Conservation (phyloP, 495 filamentous ascomycete species). For the Hapsidospora chrysogenum region DNA sequence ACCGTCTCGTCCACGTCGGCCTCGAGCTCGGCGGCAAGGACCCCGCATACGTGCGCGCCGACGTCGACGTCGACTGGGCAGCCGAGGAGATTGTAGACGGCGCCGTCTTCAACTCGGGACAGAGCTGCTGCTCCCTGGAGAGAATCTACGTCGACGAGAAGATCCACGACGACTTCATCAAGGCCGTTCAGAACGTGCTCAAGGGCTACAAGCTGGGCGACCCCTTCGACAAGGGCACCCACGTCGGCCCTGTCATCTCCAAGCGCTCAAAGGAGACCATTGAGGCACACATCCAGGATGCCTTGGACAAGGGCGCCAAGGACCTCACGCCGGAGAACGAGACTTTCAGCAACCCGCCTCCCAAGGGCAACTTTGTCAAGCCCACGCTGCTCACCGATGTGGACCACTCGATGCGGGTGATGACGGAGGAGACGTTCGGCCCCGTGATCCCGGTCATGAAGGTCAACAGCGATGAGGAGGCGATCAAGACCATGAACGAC, state of each 20-base stretch:
- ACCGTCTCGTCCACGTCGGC: conserved; percentile 65
- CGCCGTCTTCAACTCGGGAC: conserved; percentile 89
- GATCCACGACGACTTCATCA: conserved; percentile 67
- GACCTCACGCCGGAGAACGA: conserved; percentile 70
- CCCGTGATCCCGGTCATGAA: conserved; percentile 91
- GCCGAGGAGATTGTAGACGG: conserved; percentile 88
- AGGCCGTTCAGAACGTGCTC: conserved; percentile 62
- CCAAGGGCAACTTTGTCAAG: conserved; percentile 68
- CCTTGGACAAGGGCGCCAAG: conserved; percentile 65
- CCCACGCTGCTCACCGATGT: conserved; percentile 73
- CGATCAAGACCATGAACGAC: conserved; percentile 80
- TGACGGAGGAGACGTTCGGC: conserved; percentile 95
- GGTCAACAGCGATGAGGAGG: conserved; percentile 69
- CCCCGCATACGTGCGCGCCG: conserved; percentile 71
- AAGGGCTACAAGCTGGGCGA: conserved; percentile 80
- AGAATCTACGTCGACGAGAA: conserved; percentile 79
- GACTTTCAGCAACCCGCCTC: conserved; percentile 49
- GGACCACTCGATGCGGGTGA: conserved; percentile 71
- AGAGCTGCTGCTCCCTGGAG: conserved; percentile 90
- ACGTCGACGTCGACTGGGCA: conserved; percentile 79
- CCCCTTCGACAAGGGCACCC: conserved; percentile 59
- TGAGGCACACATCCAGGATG: conserved; percentile 65
- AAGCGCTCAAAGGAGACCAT: conserved; percentile 59
- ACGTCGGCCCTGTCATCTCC: conserved; percentile 82
- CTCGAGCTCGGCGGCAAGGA: conserved; percentile 90